Evolutionary conservation across 106 monocot species (phyloP), one percentile per base, ranked within the genome.

Genomic region (Gastrodia elata): DNA sequence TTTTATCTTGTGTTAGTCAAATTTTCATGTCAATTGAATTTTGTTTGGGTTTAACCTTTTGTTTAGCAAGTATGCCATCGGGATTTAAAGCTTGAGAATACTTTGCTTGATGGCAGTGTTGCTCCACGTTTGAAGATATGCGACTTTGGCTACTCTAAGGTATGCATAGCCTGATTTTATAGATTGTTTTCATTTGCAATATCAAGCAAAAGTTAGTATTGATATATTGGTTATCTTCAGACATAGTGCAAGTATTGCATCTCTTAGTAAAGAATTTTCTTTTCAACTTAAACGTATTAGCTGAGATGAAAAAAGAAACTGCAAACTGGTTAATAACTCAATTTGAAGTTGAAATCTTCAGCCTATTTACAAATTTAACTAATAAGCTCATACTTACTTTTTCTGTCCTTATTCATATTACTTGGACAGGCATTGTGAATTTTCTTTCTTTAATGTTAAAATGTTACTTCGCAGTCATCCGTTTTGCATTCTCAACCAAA

Each of bases 101-200:
- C 78, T n/a, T 65, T 78, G 46, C 46, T 78, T n/a, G 71, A 78
- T 72, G 78, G 78, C 4, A 78, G 71, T 39, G 8, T 27, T 64
- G 71, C 78, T 43, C 78, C 78, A 41, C 78, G 71, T 35, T 42
- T 78, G 27, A 78, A 78, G 56, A 78, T 78, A 28, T 78, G 78
- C 33, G 78, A 78, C 41, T 78, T 78, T 64, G 78, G 78, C 20
- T 78, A 78, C n/a, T 78, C 78, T 33, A 78, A 78, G 78, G 78
- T 78, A 56, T 55, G 36, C 26, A 55, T 13, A 61, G 61, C 61
- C 61, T 4, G 32, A 10, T 6, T 22, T 34, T 15, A 35, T 58
- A 15, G 65, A 34, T 35, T 65, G 26, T 27, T 58, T 58, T 58
- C 25, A 58, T 58, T 61, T 11, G 22, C 52, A 61, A 28, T 35